Conservation (phyloP, 768 basidiomycete genomes). For the Xerocomus brunneocitrinus region DNA sequence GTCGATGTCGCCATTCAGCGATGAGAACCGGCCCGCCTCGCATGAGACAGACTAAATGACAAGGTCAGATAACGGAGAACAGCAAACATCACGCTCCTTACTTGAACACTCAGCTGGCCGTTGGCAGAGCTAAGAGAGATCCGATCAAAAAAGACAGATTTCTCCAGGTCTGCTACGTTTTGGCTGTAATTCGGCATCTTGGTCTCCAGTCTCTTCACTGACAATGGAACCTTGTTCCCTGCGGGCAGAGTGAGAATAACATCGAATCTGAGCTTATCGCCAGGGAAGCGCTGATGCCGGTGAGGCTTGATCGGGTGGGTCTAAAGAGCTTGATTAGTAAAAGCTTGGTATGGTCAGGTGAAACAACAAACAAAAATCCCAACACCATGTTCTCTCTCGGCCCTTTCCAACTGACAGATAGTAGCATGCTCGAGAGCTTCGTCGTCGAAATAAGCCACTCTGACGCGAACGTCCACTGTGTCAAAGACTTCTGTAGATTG, state of each 20-base stretch:
- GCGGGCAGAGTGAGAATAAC: constrained; percentile 37
- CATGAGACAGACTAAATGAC: constrained; percentile 32
- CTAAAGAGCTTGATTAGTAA: constrained; percentile 18
- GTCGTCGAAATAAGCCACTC: constrained; percentile 21
- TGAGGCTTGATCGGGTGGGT: constrained; percentile 21
- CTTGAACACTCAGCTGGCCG: constrained; percentile 33
- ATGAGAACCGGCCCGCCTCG: constrained; percentile 26
- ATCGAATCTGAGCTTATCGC: constrained; percentile 30
- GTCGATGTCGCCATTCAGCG: constrained; percentile 42
- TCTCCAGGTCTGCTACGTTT: constrained; percentile 31
- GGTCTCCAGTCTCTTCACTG: constrained; percentile 42
- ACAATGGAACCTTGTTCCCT: constrained; percentile 17
- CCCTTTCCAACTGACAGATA: constrained; percentile 29
- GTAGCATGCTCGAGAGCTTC: constrained; percentile 18
- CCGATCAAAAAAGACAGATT: constrained; percentile 34
- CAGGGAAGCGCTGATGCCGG: background rate
- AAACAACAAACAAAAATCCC: constrained; percentile 32
- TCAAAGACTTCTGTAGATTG: constrained; percentile 28
- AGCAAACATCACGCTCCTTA: constrained; percentile 8
- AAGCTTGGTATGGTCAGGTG: background rate
- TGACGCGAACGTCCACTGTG: constrained; percentile 26
- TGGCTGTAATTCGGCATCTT: constrained; percentile 38
- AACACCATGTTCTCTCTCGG: constrained; percentile 23
- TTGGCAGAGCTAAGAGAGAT: constrained; percentile 36
- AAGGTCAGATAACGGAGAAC: constrained; percentile 1